These are phyloP conservation scores for Lyophyllum shimeji DNA, from an alignment of 768 basidiomycete species.

Conservation along the genomic window DNA sequence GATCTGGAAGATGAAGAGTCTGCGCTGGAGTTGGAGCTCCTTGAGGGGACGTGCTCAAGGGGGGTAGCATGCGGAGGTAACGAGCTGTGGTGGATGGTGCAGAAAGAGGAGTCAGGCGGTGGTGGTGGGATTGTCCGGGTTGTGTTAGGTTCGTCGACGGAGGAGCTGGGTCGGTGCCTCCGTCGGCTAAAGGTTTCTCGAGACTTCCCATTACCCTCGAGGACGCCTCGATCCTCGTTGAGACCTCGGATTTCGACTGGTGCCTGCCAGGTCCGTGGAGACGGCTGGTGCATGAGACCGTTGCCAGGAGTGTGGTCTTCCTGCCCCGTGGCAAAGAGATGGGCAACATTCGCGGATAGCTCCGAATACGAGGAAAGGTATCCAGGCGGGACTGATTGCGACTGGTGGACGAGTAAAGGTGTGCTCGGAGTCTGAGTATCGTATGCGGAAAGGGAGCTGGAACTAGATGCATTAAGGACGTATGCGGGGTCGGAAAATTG, in stretches of 20 bases:
- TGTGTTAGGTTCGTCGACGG: too few relatives aligned
- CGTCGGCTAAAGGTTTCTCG: background rate
- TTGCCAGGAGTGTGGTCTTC: background rate
- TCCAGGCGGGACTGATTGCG: background rate
- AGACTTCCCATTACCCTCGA: too few relatives aligned
- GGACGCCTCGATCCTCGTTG: background rate
- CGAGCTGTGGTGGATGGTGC: background rate
- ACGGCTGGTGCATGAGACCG: background rate
- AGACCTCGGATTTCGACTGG: too few relatives aligned
- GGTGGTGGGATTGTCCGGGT: background rate
- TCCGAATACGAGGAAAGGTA: slow-evolving; percentile 26
- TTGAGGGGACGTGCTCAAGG: too few relatives aligned
- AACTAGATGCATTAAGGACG: background rate
- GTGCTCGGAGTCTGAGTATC: background rate
- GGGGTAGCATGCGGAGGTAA: too few relatives aligned
- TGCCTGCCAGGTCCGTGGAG: background rate
- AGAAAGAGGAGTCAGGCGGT: background rate
- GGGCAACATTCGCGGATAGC: slow-evolving; percentile 22
- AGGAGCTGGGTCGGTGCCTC: background rate
- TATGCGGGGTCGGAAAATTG: background rate
- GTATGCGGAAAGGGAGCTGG: background rate
- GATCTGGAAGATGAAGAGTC: too few relatives aligned
- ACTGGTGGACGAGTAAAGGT: background rate
- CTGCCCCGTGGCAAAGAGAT: background rate
- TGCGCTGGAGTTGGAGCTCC: too few relatives aligned